Evolutionary conservation across 495 filamentous ascomycete genomes (phyloP), one percentile per base, ranked within the genome.

Genomic region (Penicillium nucicola): DNA sequence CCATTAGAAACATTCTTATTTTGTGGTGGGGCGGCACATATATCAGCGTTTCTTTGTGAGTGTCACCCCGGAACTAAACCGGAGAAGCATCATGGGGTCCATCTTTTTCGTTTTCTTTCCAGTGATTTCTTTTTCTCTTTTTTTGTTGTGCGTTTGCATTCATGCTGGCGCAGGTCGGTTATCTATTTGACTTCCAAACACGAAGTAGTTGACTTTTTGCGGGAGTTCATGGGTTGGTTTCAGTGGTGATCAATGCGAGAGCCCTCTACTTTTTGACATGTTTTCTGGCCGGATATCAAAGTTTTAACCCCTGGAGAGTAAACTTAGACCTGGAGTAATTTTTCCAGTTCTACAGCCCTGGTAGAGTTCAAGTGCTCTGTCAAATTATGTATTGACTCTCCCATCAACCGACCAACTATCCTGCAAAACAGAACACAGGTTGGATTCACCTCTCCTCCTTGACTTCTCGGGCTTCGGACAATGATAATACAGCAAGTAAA

Each of bases 221-320:
- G 14, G 28, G 42, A 30, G 31, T 51, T 51, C 14, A 14, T 17
- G 37, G 15, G 22, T 37, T 50, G 25, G 38, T 48, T 39, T 33
- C 25, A 13, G 34, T 34, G 17, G 17, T n/a, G 36, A 31, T 7
- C 28, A 48, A 41, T 41, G 11, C 18, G 36, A 41, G 36, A 25
- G 11, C 37, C 2, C 3, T 25, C 33, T 41, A 17, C 40, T 37
- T 41, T 40, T 41, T 18, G n/a, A 11, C 15, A 15, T 19, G 15
- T 20, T 20, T 20, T 8, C 25, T 9, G 7, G 25, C 5, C 0
- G 25, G 7, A 9, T 28, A 28, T 28, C 25, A 6, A 28, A 1
- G 0, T 0, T 9, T 28, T 28, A 1, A 9, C 5, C 7, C 25
- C 7, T 32, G 12, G 36, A 20, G 28, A 41, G 28, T 40, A 48